Conservation (phyloP, 345 rosid species). For the Lumnitzera racemosa region DNA sequence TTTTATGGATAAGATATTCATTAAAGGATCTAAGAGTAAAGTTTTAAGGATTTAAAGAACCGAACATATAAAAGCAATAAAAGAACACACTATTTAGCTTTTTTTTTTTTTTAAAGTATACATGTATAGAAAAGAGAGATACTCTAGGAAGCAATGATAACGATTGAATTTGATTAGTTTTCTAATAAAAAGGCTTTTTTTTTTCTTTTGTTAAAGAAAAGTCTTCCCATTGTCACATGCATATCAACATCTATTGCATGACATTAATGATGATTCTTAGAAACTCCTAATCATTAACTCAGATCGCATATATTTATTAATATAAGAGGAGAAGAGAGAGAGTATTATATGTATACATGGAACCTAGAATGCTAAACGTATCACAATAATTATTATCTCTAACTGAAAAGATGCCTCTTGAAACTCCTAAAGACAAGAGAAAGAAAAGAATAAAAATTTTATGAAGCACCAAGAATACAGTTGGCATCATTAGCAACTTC, state of each 20-base stretch:
- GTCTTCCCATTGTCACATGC: slow-evolving; percentile 16
- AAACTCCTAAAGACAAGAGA: neutral
- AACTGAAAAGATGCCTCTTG: neutral
- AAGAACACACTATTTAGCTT: too few relatives aligned
- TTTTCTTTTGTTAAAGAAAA: neutral
- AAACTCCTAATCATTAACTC: slow-evolving; percentile 30
- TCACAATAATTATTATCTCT: too few relatives aligned
- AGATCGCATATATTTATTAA: slow-evolving; percentile 12
- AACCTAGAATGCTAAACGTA: too few relatives aligned
- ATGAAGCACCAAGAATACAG: neutral
- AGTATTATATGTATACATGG: too few relatives aligned
- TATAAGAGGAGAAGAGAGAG: neutral
- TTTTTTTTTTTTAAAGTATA: too few relatives aligned
- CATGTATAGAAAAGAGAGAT: too few relatives aligned
- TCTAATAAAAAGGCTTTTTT: neutral
- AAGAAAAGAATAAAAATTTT: neutral
- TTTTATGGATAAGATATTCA: too few relatives aligned
- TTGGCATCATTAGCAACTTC: slow-evolving; percentile 8
- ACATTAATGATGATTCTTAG: slow-evolving; percentile 3
- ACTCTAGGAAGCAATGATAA: too few relatives aligned
- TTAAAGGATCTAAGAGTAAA: too few relatives aligned
- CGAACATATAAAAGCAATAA: too few relatives aligned
- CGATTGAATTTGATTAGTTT: too few relatives aligned
- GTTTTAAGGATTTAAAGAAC: too few relatives aligned
- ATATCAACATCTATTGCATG: slow-evolving; percentile 7